Percentiles rank a stretch among this genome's conserved stretches.
phyloP scores from a whole-genome alignment of 2,329 filamentous ascomycete species.

The Endoconidiophora laricicola region DNA sequence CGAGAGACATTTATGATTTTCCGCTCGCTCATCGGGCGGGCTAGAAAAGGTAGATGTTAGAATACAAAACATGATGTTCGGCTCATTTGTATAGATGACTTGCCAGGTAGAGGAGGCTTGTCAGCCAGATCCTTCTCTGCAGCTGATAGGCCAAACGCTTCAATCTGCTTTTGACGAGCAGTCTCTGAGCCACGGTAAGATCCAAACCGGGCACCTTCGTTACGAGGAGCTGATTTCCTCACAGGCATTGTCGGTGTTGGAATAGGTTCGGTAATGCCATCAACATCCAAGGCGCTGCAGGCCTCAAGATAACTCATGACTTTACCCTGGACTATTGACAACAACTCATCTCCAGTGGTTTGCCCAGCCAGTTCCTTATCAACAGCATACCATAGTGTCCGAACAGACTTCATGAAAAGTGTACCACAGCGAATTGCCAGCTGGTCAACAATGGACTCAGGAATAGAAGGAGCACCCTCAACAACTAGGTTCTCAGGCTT shows the following conservation, averaged over 20 bases:
- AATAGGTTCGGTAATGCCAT: constrained; percentile 22
- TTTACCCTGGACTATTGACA: constrained; percentile 32
- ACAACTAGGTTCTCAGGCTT: constrained; percentile 40
- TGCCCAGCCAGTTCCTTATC: constrained; percentile 40
- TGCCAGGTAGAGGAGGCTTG: constrained; percentile 6
- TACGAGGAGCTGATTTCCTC: not conserved
- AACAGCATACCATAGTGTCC: constrained; percentile 54
- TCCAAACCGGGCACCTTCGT: not conserved
- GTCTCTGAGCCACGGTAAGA: constrained; percentile 8
- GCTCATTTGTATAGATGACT: not conserved
- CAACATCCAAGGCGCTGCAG: constrained; percentile 24
- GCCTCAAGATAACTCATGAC: constrained; percentile 43
- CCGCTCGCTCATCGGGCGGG: constrained; percentile 1
- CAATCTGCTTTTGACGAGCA: constrained; percentile 10
- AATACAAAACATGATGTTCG: not conserved
- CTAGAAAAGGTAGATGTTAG: not conserved
- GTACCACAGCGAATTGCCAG: constrained; percentile 54
- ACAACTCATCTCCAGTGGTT: constrained; percentile 30
- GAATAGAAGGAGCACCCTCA: constrained; percentile 19
- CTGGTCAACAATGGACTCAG: constrained; percentile 39
- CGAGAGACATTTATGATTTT: not conserved
- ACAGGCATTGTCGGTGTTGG: constrained; percentile 22
- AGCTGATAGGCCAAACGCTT: constrained; percentile 7
- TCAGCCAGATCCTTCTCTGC: not conserved
- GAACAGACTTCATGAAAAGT: constrained; percentile 58